Evolutionary conservation across 129 eudicot genomes (phyloP).

Genomic region (Pulicaria dysenterica): DNA sequence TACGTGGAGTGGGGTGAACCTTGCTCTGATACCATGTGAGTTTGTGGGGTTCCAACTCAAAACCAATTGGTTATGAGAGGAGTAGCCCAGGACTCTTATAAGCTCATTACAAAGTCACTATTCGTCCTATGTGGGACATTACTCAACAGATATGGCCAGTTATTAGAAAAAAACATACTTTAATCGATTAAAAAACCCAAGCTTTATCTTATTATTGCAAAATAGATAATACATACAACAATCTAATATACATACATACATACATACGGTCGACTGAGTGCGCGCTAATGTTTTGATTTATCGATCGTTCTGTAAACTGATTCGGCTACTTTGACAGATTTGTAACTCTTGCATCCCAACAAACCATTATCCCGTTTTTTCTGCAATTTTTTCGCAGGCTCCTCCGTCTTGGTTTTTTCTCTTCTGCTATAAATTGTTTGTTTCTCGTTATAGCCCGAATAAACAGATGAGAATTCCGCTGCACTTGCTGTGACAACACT

Average conservation of each 20-base stretch:
- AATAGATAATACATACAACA: conserved; percentile 5
- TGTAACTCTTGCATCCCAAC: conserved; percentile 56
- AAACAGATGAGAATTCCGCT: conserved; percentile 57
- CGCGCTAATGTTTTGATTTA: conserved; percentile 34
- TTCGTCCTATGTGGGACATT: too few species aligned
- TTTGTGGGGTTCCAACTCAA: too few species aligned
- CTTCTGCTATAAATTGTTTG: conserved; percentile 1
- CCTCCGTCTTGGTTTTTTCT: conserved; percentile 14
- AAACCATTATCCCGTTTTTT: conserved; percentile 41
- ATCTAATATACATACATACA: conserved; percentile 1
- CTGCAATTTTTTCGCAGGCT: conserved; percentile 13
- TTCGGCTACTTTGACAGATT: conserved; percentile 51
- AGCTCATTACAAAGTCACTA: too few species aligned
- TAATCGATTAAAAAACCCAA: background rate
- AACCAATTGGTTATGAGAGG: too few species aligned
- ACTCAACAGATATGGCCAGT: too few species aligned
- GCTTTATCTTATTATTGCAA: background rate
- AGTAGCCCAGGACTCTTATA: too few species aligned
- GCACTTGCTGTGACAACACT: conserved; percentile 85
- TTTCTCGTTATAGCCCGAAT: conserved; percentile 54
- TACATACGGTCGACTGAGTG: conserved; percentile 8
- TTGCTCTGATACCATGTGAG: too few species aligned
- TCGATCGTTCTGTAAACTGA: conserved; percentile 29
- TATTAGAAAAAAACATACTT: background rate
- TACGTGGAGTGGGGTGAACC: too few species aligned